phyloP scores from a whole-genome alignment of 768 basidiomycete genomes.

The Psilocybe subaeruginosa region DNA sequence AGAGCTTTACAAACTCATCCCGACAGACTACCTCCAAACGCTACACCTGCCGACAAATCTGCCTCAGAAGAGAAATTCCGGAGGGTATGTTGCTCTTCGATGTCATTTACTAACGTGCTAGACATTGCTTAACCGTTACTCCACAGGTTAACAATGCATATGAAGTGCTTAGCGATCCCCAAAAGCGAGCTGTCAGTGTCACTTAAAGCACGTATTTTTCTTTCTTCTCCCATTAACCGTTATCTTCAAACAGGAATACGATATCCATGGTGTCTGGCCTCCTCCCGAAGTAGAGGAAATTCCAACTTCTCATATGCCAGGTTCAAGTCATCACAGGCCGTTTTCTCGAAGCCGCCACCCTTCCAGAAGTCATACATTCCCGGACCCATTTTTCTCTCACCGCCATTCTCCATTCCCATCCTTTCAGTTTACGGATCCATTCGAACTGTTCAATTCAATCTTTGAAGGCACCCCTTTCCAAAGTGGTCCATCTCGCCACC shows the following conservation, averaged over 20 bases:
- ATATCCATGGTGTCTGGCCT: slow-evolving; percentile 75
- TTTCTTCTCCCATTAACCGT: slow-evolving; percentile 7
- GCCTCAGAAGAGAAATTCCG: slow-evolving; percentile 60
- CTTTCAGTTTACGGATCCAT: slow-evolving; percentile 73
- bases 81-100: slow-evolving; percentile 28
- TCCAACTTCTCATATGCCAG: slow-evolving; percentile 19
- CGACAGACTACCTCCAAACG: slow-evolving; percentile 62
- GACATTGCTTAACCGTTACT: slow-evolving; percentile 11
- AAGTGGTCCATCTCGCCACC: slow-evolving; percentile 27
- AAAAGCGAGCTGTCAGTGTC: slow-evolving; percentile 54
- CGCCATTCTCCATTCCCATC: slow-evolving; percentile 31
- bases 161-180: slow-evolving; percentile 67
- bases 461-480: slow-evolving; percentile 49
- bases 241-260: slow-evolving; percentile 54
- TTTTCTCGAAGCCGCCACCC: slow-evolving; percentile 24
- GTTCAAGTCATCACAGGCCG: slow-evolving; percentile 26
- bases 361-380: slow-evolving; percentile 36
- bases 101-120: background rate
- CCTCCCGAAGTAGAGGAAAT: slow-evolving; percentile 48
- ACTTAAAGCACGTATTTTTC: background rate
- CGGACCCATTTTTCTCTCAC: slow-evolving; percentile 43
- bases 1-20: slow-evolving; percentile 77
- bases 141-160: slow-evolving; percentile 76
- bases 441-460: slow-evolving; percentile 71
- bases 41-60: slow-evolving; percentile 60